Base-by-base conservation (phyloP, 192 early-diverging fungal species). In the Coemansia sp. region DNA sequence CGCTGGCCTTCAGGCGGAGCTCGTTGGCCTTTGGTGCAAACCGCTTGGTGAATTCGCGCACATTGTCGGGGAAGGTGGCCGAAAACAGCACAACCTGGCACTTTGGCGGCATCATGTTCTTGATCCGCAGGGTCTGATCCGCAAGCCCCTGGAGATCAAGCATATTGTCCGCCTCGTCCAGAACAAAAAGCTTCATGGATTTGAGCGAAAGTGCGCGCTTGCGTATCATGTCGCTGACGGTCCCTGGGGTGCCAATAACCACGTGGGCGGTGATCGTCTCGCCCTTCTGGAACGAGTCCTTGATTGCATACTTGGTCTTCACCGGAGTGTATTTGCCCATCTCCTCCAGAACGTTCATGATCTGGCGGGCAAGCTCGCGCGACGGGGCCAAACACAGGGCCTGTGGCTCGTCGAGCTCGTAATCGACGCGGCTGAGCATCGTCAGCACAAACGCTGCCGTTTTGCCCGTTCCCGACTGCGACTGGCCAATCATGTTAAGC, bases 131-230 rank as follows among this genome's bases (percentile, higher is more conserved):
- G 71, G 90, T 93, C 69, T 97, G 95, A 69, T 96, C 95, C 0
- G 90, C 93, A 39, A 97, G 83, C 19, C 88, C 85, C 66, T 89
- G 88, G 85, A 89, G 78, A 78, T 96, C 94, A 65, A 97, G 74
- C 97, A 98, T 97, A 70, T 94, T 97, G 72, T 99, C 97, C n/a
- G 97, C 97, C 79, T 99, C 97, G 69, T 99, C 97, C 66, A 99
- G 84, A 9, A 98, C 95, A 79, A 96, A 93, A 47, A 97, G 87
- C 62, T 89, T 87, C 43, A 95, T 72, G 57, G 85, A 61, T 9
- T 71, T 81, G 15, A 87, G 69, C 44, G 90, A 83, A 54, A 98
- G 68, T 7, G 85, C 75, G 26, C 89, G 72, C 63, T 86, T 85
- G 62, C 87, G 86, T 45, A 93, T 85, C 50, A 94, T 69, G 23